Evolutionary conservation across 169 alveolate genomes (phyloP), one percentile per base, ranked within the genome.

Genomic region (Theileria luwenshuni): DNA sequence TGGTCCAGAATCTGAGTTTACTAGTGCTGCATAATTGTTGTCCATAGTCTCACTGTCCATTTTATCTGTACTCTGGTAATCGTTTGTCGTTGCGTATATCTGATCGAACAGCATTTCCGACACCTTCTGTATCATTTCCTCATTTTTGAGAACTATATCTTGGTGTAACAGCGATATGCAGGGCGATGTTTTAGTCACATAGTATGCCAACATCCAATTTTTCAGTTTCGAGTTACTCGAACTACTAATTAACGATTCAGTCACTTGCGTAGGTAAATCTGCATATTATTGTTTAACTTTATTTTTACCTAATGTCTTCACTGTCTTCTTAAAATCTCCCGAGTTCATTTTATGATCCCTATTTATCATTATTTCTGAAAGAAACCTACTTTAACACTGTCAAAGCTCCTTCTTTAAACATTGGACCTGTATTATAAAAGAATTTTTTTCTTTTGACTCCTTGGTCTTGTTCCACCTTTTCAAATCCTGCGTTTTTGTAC

Each of bases 181-280:
- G 12, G 89, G 89, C 1, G 89, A 79, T 27, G 59, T 74, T 8
- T 74, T 48, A 21, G 71, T 54, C 59, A 81, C 85, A 54, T 74
- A 74, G 58, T 71, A 62, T 21, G 75, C 71, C 42, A 73, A 42
- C 74, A 81, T 51, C 89, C 89, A 81, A 71, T 81, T 81, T 17
- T 64, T 25, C 33, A 81, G 58, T 15, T 62, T 48, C 1, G 89
- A 81, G 2, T 61, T 62, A 21, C 72, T 28, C 3, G 84, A 65
- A 3, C 69, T 76, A 19, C 69, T 71, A 1, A 81, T 54, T 77
- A 79, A n/a, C 10, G 83, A 65, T 13, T 79, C 87, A 41, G 87
- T 64, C 30, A 54, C 45, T 3, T 79, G 76, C 17, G 87, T 68
- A 12, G 87, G 87, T 19, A 64, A 25, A n/a, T 63, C 72, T 63